Percentiles rank a stretch among this genome's conserved stretches.
Evolutionary conservation across 768 basidiomycete species (phyloP).

Genomic region (Calocybe gangraenosa): DNA sequence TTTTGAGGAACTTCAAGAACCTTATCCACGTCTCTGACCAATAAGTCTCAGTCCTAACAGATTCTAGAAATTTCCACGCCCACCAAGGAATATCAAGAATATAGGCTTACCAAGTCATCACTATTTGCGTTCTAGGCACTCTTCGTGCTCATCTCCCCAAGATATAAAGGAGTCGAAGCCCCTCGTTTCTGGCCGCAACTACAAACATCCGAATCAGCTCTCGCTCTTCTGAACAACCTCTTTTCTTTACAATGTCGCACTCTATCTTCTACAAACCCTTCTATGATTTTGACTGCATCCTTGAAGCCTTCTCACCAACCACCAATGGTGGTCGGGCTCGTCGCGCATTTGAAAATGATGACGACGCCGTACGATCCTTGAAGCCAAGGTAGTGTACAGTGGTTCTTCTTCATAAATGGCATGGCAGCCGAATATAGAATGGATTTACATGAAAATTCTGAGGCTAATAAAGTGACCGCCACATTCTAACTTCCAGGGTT

Average conservation of each 20-base stretch:
- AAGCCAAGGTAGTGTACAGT: conserved; percentile 17
- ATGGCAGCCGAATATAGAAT: conserved; percentile 28
- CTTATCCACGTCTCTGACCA: too few species aligned
- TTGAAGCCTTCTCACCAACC: conserved; percentile 24
- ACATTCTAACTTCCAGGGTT: conserved; percentile 55
- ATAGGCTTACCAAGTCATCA: too few species aligned
- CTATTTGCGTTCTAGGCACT: too few species aligned
- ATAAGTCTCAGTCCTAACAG: too few species aligned
- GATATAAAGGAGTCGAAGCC: too few species aligned
- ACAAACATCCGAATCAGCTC: too few species aligned
- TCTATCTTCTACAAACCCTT: conserved; percentile 41
- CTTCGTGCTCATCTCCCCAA: too few species aligned
- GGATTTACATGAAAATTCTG: conserved; percentile 42
- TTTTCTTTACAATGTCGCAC: conserved; percentile 19
- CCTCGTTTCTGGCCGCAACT: too few species aligned
- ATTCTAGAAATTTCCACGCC: too few species aligned
- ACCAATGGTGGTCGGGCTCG: conserved; percentile 7
- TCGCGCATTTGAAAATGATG: conserved; percentile 8
- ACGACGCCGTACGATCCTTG: conserved; percentile 8
- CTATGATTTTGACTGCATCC: conserved; percentile 40
- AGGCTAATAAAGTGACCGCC: conserved; percentile 40
- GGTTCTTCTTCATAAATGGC: neutral
- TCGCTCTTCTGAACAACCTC: neutral
- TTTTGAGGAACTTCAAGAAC: too few species aligned
- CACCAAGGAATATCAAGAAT: too few species aligned